Evolutionary conservation across 2,329 filamentous ascomycete species (phyloP).

Genomic region (Fusarium nanum): DNA sequence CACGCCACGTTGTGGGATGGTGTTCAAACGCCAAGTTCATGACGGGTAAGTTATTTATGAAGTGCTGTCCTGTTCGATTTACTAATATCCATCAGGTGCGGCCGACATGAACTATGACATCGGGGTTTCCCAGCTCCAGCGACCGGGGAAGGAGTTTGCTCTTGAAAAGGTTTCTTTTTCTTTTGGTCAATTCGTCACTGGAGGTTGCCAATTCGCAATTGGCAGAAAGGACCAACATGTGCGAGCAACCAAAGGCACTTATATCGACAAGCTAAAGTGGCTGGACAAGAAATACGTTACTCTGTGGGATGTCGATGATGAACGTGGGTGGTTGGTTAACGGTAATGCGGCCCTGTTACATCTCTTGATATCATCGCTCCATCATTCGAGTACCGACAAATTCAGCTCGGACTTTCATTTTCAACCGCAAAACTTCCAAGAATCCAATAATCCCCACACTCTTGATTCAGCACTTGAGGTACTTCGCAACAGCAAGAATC

Average conservation of each 20-base stretch:
- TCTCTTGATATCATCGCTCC: rapidly evolving
- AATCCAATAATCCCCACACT: background rate
- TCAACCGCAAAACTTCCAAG: rapidly evolving
- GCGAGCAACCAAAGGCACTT: rapidly evolving
- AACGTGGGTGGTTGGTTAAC: background rate
- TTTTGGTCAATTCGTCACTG: background rate
- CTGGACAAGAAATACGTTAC: background rate
- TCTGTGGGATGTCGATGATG: background rate
- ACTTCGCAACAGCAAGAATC: background rate
- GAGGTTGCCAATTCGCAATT: background rate
- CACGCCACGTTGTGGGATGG: conserved; percentile 1
- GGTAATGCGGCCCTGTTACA: background rate
- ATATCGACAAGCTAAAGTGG: background rate
- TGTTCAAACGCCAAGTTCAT: background rate
- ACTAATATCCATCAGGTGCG: background rate
- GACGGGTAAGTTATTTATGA: background rate
- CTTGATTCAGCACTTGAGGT: rapidly evolving
- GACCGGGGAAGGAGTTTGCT: background rate
- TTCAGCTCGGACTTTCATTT: background rate
- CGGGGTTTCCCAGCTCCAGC: background rate
- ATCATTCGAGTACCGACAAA: background rate
- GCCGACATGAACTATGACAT: background rate
- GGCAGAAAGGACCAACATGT: background rate
- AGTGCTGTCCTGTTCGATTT: rapidly evolving
- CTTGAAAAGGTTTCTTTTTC: background rate